Evolutionary conservation across 805 yeast species (phyloP).

Genomic region (Jamesozyma rosinii): DNA sequence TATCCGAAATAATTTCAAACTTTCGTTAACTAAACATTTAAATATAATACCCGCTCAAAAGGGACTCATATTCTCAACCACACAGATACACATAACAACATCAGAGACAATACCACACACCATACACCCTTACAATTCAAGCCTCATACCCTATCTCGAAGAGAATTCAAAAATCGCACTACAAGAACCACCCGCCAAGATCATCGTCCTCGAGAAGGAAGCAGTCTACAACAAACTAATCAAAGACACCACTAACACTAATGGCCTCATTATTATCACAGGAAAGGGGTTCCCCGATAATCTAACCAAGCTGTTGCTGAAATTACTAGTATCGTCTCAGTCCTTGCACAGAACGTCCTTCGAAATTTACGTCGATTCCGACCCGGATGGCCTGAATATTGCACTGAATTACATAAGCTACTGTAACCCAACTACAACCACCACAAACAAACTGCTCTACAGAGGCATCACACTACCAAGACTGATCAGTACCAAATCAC

Average conservation of each 20-base stretch:
- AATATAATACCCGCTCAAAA: constrained; percentile 52
- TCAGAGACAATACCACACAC: too few species aligned
- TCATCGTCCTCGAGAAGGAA: constrained; percentile 46
- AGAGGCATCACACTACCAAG: constrained; percentile 18
- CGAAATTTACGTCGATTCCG: constrained; percentile 50
- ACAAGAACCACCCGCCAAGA: neutral
- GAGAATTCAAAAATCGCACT: constrained; percentile 9
- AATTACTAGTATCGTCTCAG: constrained; percentile 12
- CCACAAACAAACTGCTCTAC: constrained; percentile 7
- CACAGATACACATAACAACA: neutral
- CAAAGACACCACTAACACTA: neutral
- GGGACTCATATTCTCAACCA: constrained; percentile 38
- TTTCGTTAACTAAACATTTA: constrained; percentile 31
- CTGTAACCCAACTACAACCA: neutral
- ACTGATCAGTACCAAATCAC: constrained; percentile 10
- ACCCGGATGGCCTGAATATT: constrained; percentile 58
- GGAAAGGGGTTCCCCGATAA: constrained; percentile 68
- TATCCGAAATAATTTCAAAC: constrained; percentile 34
- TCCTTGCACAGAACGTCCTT: neutral
- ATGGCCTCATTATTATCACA: constrained; percentile 36
- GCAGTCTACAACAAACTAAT: constrained; percentile 37
- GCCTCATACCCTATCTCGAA: constrained; percentile 36
- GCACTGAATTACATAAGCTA: constrained; percentile 34
- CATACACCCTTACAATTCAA: neutral
- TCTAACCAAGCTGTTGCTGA: constrained; percentile 40